These are phyloP conservation scores for Aspergillus ruber DNA, from an alignment of 2,329 filamentous ascomycete genomes.

Conservation along the genomic window DNA sequence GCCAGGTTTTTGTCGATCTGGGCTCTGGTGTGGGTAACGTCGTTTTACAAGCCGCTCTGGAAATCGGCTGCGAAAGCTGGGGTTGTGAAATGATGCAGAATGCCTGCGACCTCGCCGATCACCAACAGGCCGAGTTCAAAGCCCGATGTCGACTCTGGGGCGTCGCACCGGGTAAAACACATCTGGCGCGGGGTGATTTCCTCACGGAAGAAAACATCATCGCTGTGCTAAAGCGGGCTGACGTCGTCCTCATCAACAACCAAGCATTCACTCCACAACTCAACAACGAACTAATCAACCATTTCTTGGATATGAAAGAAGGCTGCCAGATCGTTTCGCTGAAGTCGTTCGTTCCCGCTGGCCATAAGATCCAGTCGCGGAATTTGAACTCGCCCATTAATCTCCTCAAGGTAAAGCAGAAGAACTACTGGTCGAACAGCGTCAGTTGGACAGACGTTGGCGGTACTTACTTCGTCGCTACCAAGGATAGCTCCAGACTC, in stretches of 20 bases:
- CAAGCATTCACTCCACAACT: conserved; percentile 86
- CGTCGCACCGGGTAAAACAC: conserved; percentile 69
- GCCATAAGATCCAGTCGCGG: conserved; percentile 65
- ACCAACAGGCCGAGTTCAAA: conserved; percentile 75
- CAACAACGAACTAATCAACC: conserved; percentile 76
- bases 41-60: conserved; percentile 84
- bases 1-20: conserved; percentile 86
- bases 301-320: conserved; percentile 88
- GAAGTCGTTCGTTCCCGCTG: conserved; percentile 80
- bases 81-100: conserved; percentile 96
- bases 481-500: conserved; percentile 58
- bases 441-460: conserved; percentile 89
- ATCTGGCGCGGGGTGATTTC: conserved; percentile 78
- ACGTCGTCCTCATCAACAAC: conserved; percentile 97
- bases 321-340: conserved; percentile 87
- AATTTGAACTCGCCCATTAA: conserved; percentile 78
- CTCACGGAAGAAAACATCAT: conserved; percentile 65
- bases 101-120: conserved; percentile 71
- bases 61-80: conserved; percentile 91
- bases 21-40: conserved; percentile 96
- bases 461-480: conserved; percentile 84
- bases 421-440: conserved; percentile 60
- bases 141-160: conserved; percentile 89
- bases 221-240: conserved; percentile 70
- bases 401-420: conserved; percentile 68